Conservation (phyloP, 2,329 filamentous ascomycete genomes). For the Xylariaceae sp. region DNA sequence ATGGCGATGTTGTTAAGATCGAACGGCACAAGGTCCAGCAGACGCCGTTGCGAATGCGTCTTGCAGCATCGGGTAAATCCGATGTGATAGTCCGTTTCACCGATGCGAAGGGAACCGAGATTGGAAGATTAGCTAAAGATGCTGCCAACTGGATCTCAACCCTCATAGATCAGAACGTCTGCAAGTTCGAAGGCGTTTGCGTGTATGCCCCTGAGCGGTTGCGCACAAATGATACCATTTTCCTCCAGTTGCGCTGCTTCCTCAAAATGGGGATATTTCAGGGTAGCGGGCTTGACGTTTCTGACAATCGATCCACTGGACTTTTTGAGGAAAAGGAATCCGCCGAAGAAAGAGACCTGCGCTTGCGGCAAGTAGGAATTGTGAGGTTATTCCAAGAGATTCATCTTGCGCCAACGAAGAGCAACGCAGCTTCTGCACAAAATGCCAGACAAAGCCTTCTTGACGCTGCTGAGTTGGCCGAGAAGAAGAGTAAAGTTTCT, state of each 20-base stretch:
- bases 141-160: constrained; percentile 88
- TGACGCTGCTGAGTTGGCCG: constrained; percentile 80
- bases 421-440: constrained; percentile 68
- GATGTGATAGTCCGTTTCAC: constrained; percentile 93
- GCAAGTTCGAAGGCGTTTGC: constrained; percentile 78
- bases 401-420: constrained; percentile 68
- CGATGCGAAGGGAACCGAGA: constrained; percentile 69
- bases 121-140: constrained; percentile 83
- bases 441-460: constrained; percentile 80
- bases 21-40: constrained; percentile 75
- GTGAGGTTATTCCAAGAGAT: constrained; percentile 88
- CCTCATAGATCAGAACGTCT: constrained; percentile 83
- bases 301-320: constrained; percentile 64
- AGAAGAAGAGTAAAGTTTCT: constrained; percentile 61
- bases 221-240: constrained; percentile 89
- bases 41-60: constrained; percentile 41
- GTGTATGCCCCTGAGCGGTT: constrained; percentile 83
- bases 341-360: constrained; percentile 73
- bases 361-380: constrained; percentile 78
- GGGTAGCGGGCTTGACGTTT: constrained; percentile 53
- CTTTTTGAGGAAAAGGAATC: constrained; percentile 84
- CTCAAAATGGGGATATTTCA: constrained; percentile 71
- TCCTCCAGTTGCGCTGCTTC: constrained; percentile 76
- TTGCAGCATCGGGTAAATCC: constrained; percentile 58
- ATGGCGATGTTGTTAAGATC: constrained; percentile 79